These are phyloP conservation scores for Cryoendolithus antarcticus DNA, from an alignment of 2,329 filamentous ascomycete genomes.

Conservation along the genomic window DNA sequence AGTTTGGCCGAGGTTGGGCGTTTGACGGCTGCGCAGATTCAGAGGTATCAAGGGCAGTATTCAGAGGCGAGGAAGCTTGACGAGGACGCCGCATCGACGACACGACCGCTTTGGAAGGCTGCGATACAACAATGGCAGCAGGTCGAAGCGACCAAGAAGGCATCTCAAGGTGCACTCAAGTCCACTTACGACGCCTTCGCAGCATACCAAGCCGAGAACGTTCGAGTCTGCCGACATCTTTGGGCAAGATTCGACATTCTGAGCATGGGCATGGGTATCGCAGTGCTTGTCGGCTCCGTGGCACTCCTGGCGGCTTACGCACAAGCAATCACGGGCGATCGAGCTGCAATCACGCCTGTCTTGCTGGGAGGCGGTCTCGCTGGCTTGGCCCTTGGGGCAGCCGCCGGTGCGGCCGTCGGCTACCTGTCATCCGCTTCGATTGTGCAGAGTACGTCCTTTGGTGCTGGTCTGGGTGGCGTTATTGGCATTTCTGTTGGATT, in stretches of 20 bases:
- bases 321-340: conserved; percentile 41
- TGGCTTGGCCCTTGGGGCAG: conserved; percentile 33
- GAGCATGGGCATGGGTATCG: conserved; percentile 72
- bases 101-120: conserved; percentile 42
- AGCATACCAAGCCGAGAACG: conserved; percentile 64
- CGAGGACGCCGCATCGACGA: conserved; percentile 44
- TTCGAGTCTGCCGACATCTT: conserved; percentile 66
- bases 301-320: conserved; percentile 62
- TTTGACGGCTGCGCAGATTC: conserved; percentile 71
- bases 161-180: conserved; percentile 24
- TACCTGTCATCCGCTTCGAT: conserved; percentile 25
- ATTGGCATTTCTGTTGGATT: conserved; percentile 30
- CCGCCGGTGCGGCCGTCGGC: conserved; percentile 17
- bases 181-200: conserved; percentile 46
- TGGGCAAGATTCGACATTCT: conserved; percentile 88
- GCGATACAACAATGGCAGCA: conserved; percentile 45
- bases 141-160: conserved; percentile 27
- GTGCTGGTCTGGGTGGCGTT: conserved; percentile 27
- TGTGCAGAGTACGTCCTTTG: conserved; percentile 29
- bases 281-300: conserved; percentile 56
- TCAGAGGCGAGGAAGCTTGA: conserved; percentile 58
- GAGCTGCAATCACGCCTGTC: conserved; percentile 39
- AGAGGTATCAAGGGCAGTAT: conserved; percentile 80
- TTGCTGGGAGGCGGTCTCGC: conserved; percentile 40
- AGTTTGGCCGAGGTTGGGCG: conserved; percentile 68